phyloP scores from a whole-genome alignment of 352 stramenopile genomes.

The Phytophthora colocasiae region DNA sequence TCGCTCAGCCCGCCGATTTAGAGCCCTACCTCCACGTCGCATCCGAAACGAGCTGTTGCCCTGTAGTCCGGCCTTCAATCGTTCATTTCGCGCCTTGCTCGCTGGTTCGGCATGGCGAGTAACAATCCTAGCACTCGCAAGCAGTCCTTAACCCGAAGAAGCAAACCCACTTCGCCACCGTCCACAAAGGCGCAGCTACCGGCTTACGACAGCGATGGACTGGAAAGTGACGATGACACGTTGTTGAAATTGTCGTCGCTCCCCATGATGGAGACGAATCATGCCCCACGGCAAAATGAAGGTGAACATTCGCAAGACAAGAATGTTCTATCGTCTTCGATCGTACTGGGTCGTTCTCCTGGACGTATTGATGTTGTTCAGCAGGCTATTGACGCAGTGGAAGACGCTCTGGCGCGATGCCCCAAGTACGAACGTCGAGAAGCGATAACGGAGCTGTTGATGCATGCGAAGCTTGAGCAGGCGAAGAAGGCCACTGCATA shows the following conservation, averaged over 20 bases:
- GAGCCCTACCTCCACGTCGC: slow-evolving; percentile 24
- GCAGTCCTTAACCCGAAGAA: slow-evolving; percentile 7
- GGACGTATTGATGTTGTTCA: slow-evolving; percentile 36
- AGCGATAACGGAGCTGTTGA: slow-evolving; percentile 34
- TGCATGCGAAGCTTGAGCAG: slow-evolving; percentile 37
- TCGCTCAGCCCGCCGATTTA: slow-evolving; percentile 4
- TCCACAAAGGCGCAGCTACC: slow-evolving; percentile 11
- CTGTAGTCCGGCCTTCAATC: slow-evolving; percentile 6
- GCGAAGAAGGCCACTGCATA: slow-evolving; percentile 23
- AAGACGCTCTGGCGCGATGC: slow-evolving; percentile 30
- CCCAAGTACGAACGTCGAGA: slow-evolving; percentile 34
- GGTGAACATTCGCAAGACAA: slow-evolving; percentile 11
- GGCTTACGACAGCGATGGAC: slow-evolving; percentile 32
- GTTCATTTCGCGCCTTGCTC: slow-evolving; percentile 38
- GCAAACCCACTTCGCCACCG: slow-evolving; percentile 11
- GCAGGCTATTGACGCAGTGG: slow-evolving; percentile 34
- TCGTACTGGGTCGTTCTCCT: slow-evolving; percentile 7
- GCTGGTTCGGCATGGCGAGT: slow-evolving; percentile 35
- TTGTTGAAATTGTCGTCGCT: slow-evolving; percentile 38
- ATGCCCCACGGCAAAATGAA: slow-evolving; percentile 14
- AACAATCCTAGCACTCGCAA: slow-evolving; percentile 32
- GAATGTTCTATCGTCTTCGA: slow-evolving; percentile 3
- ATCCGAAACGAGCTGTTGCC: slow-evolving; percentile 31
- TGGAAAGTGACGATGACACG: slow-evolving; percentile 40
- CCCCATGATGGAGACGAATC: slow-evolving; percentile 34